Evolutionary conservation across 2,329 filamentous ascomycete genomes (phyloP).

Genomic region (Neonectria coccinea): DNA sequence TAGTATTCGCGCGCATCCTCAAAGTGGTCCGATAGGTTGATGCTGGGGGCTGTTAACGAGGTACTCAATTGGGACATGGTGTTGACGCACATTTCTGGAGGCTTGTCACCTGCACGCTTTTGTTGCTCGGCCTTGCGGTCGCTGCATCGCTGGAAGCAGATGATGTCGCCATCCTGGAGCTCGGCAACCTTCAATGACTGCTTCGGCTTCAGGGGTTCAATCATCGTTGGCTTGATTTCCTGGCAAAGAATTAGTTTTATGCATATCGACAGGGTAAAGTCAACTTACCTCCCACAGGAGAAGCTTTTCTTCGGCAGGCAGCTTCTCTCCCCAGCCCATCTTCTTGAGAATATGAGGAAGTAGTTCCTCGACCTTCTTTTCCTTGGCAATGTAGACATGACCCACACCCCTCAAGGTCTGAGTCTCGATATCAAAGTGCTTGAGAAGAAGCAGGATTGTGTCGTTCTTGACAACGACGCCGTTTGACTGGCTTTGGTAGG

Average conservation of each 20-base stretch:
- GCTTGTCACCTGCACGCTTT: conserved; percentile 45
- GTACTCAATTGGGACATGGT: background rate
- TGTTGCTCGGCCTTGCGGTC: conserved; percentile 59
- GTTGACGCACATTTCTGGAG: conserved; percentile 50
- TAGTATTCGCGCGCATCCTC: conserved; percentile 88
- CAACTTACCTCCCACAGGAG: conserved; percentile 79
- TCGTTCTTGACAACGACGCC: conserved; percentile 70
- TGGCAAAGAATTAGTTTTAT: conserved; percentile 43
- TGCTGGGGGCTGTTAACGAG: conserved; percentile 33
- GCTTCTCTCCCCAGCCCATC: conserved; percentile 87
- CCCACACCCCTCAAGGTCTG: conserved; percentile 83
- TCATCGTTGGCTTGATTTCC: conserved; percentile 99
- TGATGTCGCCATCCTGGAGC: conserved; percentile 95
- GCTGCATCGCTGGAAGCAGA: conserved; percentile 84
- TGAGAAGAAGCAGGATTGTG: conserved; percentile 86
- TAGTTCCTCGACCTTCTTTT: conserved; percentile 89
- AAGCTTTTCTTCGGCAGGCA: conserved; percentile 70
- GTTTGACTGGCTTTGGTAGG: conserved; percentile 68
- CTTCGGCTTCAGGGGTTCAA: conserved; percentile 92
- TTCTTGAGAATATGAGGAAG: conserved; percentile 80
- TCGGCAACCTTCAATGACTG: conserved; percentile 90
- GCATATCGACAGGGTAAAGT: background rate
- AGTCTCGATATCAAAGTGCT: conserved; percentile 84
- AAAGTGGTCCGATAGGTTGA: conserved; percentile 60
- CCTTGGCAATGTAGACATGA: conserved; percentile 87